These are phyloP conservation scores for Nitzschia palea DNA, from an alignment of 108 stramenopile genomes.

Conservation along the genomic window DNA sequence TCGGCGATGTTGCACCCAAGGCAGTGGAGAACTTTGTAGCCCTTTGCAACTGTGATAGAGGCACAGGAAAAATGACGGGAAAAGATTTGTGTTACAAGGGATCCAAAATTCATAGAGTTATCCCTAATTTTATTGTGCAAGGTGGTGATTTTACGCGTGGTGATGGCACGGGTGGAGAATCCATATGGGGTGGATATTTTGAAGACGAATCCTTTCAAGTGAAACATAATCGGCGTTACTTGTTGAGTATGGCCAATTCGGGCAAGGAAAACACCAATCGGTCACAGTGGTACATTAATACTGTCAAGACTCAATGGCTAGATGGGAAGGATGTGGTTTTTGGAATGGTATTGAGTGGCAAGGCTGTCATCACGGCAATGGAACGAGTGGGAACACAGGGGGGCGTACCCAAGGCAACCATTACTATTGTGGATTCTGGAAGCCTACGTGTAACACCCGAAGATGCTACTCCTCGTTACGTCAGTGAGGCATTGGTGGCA, in stretches of 20 bases:
- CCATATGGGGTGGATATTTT: slow-evolving; percentile 79
- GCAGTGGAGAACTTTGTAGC: slow-evolving; percentile 91
- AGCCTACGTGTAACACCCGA: slow-evolving; percentile 31
- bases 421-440: slow-evolving; percentile 85
- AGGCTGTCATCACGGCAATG: slow-evolving; percentile 59
- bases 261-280: slow-evolving; percentile 80
- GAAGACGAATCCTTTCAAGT: slow-evolving; percentile 90
- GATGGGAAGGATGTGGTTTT: slow-evolving; percentile 79
- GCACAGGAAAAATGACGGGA: slow-evolving; percentile 67
- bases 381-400: slow-evolving; percentile 75
- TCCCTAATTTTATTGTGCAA: slow-evolving; percentile 95
- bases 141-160: slow-evolving; percentile 85
- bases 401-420: slow-evolving; percentile 49
- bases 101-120: slow-evolving; percentile 68
- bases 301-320: slow-evolving; percentile 91
- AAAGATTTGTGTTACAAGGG: slow-evolving; percentile 77
- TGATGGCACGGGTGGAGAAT: slow-evolving; percentile 93
- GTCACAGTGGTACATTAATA: slow-evolving; percentile 79
- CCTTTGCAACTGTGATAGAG: slow-evolving; percentile 77
- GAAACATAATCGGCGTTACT: slow-evolving; percentile 83
- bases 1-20: slow-evolving; percentile 88
- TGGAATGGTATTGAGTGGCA: slow-evolving; percentile 77
- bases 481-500: slow-evolving; percentile 8
- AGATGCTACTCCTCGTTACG: slow-evolving; percentile 21
- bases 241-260: slow-evolving; percentile 81